Conservation (phyloP, 805 yeast genomes). For the Saccharomycopsis sp. region DNA sequence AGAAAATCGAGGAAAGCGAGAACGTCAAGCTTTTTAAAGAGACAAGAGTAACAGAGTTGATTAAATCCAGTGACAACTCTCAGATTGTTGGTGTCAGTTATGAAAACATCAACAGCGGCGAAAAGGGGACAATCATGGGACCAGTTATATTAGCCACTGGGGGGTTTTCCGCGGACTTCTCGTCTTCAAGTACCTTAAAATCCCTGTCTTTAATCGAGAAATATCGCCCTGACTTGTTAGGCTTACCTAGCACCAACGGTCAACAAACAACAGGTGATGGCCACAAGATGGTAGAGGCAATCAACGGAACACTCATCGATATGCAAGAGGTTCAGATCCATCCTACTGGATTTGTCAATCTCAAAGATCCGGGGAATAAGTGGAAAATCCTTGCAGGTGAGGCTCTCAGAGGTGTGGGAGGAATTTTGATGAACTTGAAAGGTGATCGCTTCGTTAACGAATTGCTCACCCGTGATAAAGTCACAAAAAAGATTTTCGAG, state of each 20-base stretch:
- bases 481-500: conserved; percentile 37
- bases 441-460: conserved; percentile 51
- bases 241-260: conserved; percentile 52
- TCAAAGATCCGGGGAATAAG: conserved; percentile 32
- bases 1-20: conserved; percentile 30
- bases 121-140: conserved; percentile 27
- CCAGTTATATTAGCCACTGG: conserved; percentile 49
- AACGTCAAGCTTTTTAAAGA: conserved; percentile 34
- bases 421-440: conserved; percentile 39
- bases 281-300: conserved; percentile 38
- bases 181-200: conserved; percentile 26
- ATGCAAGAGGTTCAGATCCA: conserved; percentile 57
- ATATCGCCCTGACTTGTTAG: conserved; percentile 40
- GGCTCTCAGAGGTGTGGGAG: conserved; percentile 53
- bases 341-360: conserved; percentile 55
- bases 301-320: conserved; percentile 45
- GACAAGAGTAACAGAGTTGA: conserved; percentile 32
- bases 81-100: conserved; percentile 39
- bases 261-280: conserved; percentile 55
- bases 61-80: conserved; percentile 26
- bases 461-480: conserved; percentile 45
- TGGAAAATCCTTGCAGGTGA: conserved; percentile 58
- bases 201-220: conserved; percentile 30
- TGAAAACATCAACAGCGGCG: conserved; percentile 26
- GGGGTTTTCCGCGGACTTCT: conserved; percentile 43